A percentile compares a stretch with the other conserved stretches of the same genome.
Evolutionary conservation across 2,329 filamentous ascomycete species (phyloP).

Genomic region (Teratosphaeria nubilosa): DNA sequence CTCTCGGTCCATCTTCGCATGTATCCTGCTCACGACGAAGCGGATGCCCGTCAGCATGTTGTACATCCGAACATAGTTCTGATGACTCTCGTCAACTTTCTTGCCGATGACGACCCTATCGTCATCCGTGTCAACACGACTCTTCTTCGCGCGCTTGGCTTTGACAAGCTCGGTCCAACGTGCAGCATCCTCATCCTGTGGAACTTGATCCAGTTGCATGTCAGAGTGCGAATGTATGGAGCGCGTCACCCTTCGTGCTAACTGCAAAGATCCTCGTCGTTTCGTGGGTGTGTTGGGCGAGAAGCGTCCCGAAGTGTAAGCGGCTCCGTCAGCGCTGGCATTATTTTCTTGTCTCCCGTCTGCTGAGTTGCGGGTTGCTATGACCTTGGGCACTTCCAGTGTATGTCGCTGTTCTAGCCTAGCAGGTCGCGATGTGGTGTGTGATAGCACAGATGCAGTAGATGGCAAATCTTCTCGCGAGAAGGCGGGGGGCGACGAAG

Average conservation of each 20-base stretch:
- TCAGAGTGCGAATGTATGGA: slow-evolving; percentile 67
- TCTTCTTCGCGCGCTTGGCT: slow-evolving; percentile 80
- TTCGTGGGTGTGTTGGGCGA: slow-evolving; percentile 57
- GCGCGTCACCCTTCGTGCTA: slow-evolving; percentile 70
- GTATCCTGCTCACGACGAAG: slow-evolving; percentile 89
- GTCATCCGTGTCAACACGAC: slow-evolving; percentile 78
- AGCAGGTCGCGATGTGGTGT: slow-evolving; percentile 37
- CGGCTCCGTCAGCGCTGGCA: slow-evolving; percentile 43
- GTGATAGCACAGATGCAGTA: slow-evolving; percentile 37
- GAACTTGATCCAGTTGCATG: slow-evolving; percentile 68
- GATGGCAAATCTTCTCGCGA: slow-evolving; percentile 9
- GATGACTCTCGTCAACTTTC: slow-evolving; percentile 94
- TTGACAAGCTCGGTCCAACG: slow-evolving; percentile 89
- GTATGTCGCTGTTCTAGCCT: slow-evolving; percentile 75
- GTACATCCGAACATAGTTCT: slow-evolving; percentile 64
- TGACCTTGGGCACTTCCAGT: slow-evolving; percentile 68
- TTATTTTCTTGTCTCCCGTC: slow-evolving; percentile 45
- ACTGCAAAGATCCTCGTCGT: slow-evolving; percentile 71
- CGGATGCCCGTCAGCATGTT: slow-evolving; percentile 99
- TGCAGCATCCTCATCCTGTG: slow-evolving; percentile 79
- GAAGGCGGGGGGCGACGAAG: slow-evolving; percentile 29
- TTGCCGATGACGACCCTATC: slow-evolving; percentile 87
- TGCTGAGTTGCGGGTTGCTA: slow-evolving; percentile 57
- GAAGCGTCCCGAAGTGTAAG: slow-evolving; percentile 67
- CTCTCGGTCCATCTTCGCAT: slow-evolving; percentile 88